Base-by-base conservation (phyloP, 176 grass and related monocot species). In the Areca catechu region DNA sequence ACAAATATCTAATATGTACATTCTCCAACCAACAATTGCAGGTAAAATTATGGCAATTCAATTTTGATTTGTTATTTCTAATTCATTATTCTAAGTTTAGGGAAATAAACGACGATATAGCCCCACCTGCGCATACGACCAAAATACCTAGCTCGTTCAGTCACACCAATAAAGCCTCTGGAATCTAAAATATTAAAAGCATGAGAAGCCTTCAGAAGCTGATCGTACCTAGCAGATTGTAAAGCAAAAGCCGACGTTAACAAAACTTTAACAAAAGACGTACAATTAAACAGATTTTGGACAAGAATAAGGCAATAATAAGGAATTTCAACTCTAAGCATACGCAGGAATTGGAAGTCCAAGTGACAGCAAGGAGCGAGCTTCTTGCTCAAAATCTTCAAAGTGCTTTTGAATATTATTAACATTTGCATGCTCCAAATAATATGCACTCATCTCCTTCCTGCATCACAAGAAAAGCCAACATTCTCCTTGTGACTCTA, bases 401-500 rank as follows among this genome's bases (percentile, higher is more conserved):
- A 96, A 96, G 63, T 90, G 80, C 65, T 87, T 83, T 77, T 90
- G 86, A 66, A 97, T 90, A 56, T 82, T 66, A 71, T 79, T 56
- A 57, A 90, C 78, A 67, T 82, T 82, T 0, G 92, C 92, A 23
- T 90, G 80, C 27, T 97, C 77, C 50, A 97, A 71, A 88, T 90
- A 97, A 66, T 97, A 97, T 52, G 80, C 75, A 80, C 92, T 97
- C 92, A 97, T 97, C 78, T 97, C 92, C 84, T 90, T 97, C 66
- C 92, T 97, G 71, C 54, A 87, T 74, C 49, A 84, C 63, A n/a
- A 72, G n/a, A 56, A 74, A 34, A 62, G 34, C 34, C 34, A 2
- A 43, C 34, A 43, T 43, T 43, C 34, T 43, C 12, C 34, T 43
- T 43, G 34, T 43, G 6, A 43, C 34, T 12, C 6, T 43, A 43